A percentile compares a stretch with the other conserved stretches of the same genome.
phyloP scores from a whole-genome alignment of 345 rosid species.

The Noccaea caerulescens region DNA sequence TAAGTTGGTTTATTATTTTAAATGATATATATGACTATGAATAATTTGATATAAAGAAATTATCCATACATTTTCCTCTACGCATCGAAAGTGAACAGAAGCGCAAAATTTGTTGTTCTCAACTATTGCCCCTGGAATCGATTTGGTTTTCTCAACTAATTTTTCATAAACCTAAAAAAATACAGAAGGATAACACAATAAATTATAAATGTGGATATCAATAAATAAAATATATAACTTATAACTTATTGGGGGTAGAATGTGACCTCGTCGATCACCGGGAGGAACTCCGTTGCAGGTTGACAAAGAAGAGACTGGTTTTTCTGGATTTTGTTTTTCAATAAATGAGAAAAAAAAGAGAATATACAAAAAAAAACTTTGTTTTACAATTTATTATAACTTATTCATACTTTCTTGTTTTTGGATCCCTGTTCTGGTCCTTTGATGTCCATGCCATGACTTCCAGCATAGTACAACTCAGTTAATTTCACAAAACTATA shows the following conservation, averaged over 20 bases:
- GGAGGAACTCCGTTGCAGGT: conserved; percentile 80
- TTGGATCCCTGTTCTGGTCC: conserved; percentile 65
- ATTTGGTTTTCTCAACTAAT: conserved; percentile 62
- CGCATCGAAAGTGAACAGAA: conserved; percentile 91
- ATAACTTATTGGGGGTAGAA: not conserved
- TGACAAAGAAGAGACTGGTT: conserved; percentile 62
- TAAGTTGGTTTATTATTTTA: not conserved
- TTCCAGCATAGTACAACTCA: conserved; percentile 87
- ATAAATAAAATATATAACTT: not conserved
- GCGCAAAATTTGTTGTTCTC: conserved; percentile 92
- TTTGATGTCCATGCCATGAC: conserved; percentile 99
- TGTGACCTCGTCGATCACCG: conserved; percentile 80
- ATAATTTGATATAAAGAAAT: not conserved
- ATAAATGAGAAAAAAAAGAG: conserved; percentile 5
- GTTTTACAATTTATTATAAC: not conserved
- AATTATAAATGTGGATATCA: not conserved
- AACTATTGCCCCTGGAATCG: conserved; percentile 68
- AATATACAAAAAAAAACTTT: not conserved
- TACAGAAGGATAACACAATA: not conserved
- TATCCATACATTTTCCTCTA: conserved; percentile 69
- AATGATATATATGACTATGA: not conserved
- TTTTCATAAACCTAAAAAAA: conserved; percentile 42
- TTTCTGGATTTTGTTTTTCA: conserved; percentile 43
- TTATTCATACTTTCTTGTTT: conserved; percentile 47
- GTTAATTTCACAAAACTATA: conserved; percentile 69